Evolutionary conservation across 129 eudicot species (phyloP).

Genomic region (Pseudognaphalium luteoalbum): DNA sequence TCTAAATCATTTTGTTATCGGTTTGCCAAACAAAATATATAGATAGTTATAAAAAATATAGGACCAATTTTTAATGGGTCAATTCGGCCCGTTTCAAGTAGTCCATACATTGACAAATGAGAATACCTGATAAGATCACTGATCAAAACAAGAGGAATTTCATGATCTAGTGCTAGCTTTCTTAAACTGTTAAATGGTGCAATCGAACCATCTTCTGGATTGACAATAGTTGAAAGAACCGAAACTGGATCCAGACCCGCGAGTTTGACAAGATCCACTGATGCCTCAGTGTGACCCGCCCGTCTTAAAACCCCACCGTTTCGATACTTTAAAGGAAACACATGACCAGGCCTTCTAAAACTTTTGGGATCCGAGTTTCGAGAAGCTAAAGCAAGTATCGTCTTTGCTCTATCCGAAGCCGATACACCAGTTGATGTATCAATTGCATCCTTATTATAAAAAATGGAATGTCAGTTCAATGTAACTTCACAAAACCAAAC

Average conservation of each 20-base stretch:
- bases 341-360: constrained; percentile 83
- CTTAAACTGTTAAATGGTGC: constrained; percentile 54
- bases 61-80: no score
- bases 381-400: constrained; percentile 69
- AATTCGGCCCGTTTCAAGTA: no score
- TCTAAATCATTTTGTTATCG: no score
- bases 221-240: constrained; percentile 64
- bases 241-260: constrained; percentile 78
- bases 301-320: constrained; percentile 83
- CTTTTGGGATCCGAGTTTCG: constrained; percentile 56
- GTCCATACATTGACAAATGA: no score
- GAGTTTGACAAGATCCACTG: constrained; percentile 68
- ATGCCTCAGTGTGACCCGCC: constrained; percentile 90
- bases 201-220: constrained; percentile 69
- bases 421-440: constrained; percentile 86
- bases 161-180: constrained; percentile 57
- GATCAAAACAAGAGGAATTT: constrained; percentile 67
- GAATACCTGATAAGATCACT: no score
- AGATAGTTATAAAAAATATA: no score
- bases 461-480: constrained; percentile 3
- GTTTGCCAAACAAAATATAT: no score
- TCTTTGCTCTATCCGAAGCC: constrained; percentile 81
- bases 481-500: not conserved
- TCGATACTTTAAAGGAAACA: constrained; percentile 79
- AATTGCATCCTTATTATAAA: constrained; percentile 62